phyloP scores from a whole-genome alignment of 768 basidiomycete species.

The Cystobasidium ongulense region DNA sequence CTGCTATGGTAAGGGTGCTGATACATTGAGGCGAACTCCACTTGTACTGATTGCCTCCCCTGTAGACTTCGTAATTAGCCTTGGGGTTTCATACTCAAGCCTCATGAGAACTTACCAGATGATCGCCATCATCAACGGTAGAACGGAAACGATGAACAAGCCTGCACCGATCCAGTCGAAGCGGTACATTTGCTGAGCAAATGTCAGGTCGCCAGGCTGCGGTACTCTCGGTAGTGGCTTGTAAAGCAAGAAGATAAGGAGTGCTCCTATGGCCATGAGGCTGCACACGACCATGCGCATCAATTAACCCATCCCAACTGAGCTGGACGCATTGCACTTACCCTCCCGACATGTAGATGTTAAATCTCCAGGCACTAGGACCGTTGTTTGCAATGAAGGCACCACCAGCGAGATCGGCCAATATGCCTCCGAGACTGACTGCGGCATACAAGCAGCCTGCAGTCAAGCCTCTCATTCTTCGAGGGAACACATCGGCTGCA shows the following conservation, averaged over 20 bases:
- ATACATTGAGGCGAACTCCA: conserved; percentile 5
- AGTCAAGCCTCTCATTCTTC: conserved; percentile 20
- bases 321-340: neutral
- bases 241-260: neutral
- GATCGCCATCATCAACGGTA: conserved; percentile 12
- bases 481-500: conserved; percentile 13
- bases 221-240: neutral
- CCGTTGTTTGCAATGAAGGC: conserved; percentile 22
- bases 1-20: conserved; percentile 2
- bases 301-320: neutral
- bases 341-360: neutral
- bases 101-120: neutral
- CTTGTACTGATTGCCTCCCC: conserved; percentile 23
- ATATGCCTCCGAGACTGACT: neutral
- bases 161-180: conserved; percentile 24
- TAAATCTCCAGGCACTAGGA: neutral
- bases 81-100: neutral
- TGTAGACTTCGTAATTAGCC: neutral
- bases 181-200: neutral
- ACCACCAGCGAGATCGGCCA: conserved; percentile 4
- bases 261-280: neutral
- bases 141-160: neutral
- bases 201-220: neutral
- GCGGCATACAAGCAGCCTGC: conserved; percentile 9
- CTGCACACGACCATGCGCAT: neutral